Base-by-base conservation (phyloP, 2,329 filamentous ascomycete genomes). In the Myriosclerotinia duriaeana region DNA sequence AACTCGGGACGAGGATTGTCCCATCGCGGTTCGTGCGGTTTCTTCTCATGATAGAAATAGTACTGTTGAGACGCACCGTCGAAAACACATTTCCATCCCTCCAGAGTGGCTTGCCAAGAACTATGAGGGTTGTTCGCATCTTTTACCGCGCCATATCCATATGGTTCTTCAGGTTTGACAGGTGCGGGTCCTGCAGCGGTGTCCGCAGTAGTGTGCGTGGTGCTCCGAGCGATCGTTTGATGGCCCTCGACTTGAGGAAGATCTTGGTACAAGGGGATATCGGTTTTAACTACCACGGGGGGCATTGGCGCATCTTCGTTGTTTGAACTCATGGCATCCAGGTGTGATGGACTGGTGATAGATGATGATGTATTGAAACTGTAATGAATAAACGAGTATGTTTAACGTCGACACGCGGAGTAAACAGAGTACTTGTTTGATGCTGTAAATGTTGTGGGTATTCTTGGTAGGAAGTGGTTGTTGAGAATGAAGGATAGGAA, bases 171-270 rank as follows among this genome's bases (percentile, higher is more conserved):
- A 3, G 30, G 30, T 34, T 5, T 34, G 30, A 34, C 5, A 34
- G 30, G 30, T 3, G 8, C n/a, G 2, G 48, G 1, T n/a, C 22
- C n/a, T 1, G 0, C 48, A 11, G 48, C 1, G 48, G 48, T 12
- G 12, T 11, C 6, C 11, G n/a, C 22, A n/a, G n/a, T 5, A 1
- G 1, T 12, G 2, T 9, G 11, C n/a, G 4, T 26, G n/a, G n/a
- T 2, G 48, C 3, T 26, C 8, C 48, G 48, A 26, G 48, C 8
- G 1, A 50, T 3, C 9, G 11, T 11, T 22, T 14, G n/a, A 5
- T 12, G 5, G 2, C 12, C 48, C n/a, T 12, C 20, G 9, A 26
- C n/a, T 50, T 50, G 48, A 11, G 9, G 2, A n/a, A 26, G 0
- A 11, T 5, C 3, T 14, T 50, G 48, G n/a, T 50, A 50, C n/a